Conservation (phyloP, 75 land plant species). For the Pinus taeda region DNA sequence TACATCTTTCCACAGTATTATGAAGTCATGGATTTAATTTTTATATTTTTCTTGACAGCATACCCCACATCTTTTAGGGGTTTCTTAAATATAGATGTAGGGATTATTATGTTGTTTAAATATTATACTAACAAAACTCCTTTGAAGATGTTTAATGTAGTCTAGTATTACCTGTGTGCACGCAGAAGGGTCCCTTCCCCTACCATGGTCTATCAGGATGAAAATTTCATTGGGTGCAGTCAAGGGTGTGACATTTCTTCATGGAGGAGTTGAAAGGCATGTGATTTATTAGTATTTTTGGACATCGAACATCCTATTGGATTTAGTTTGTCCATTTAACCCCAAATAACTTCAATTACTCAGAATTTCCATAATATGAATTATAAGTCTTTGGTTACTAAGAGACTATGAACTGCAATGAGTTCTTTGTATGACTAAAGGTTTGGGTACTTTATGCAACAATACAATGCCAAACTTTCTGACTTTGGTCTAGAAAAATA, state of each 20-base stretch:
- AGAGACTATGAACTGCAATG: no score
- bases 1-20: no score
- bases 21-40: no score
- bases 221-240: slow-evolving; percentile 51
- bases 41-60: no score
- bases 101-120: no score
- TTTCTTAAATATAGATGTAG: no score
- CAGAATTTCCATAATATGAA: neutral
- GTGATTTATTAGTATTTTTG: slow-evolving; percentile 61
- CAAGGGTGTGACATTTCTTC: slow-evolving; percentile 34
- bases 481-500: slow-evolving; percentile 29
- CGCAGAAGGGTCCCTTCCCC: slow-evolving; percentile 52
- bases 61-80: no score
- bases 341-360: neutral
- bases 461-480: slow-evolving; percentile 22
- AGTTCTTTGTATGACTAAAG: neutral
- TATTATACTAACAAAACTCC: no score
- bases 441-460: neutral
- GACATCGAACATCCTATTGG: slow-evolving; percentile 59
- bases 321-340: slow-evolving; percentile 25
- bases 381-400: no score
- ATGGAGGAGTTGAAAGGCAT: slow-evolving; percentile 58
- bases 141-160: no score
- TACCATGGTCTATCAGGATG: slow-evolving; percentile 57
- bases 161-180: slow-evolving; percentile 3